phyloP scores from a whole-genome alignment of 2,329 filamentous ascomycete species.

The Colletotrichum kahawae region DNA sequence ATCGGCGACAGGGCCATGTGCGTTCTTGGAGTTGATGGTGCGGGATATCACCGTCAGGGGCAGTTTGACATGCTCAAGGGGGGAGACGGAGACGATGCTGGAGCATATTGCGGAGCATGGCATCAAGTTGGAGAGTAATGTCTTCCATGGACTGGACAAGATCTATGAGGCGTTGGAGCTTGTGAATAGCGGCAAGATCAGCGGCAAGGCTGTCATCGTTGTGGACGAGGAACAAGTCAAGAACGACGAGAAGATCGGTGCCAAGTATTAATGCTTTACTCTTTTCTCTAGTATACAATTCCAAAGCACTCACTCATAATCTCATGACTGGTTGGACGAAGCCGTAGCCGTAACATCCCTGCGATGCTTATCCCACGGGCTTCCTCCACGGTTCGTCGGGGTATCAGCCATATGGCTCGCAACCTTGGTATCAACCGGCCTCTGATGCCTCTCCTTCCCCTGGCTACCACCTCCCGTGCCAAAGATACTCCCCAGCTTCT shows the following conservation, averaged over 20 bases:
- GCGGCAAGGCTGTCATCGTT: constrained; percentile 59
- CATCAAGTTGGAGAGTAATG: constrained; percentile 54
- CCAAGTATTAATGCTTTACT: not conserved
- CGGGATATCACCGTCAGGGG: constrained; percentile 57
- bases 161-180: constrained; percentile 55
- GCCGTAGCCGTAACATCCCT: constrained; percentile 12
- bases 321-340: not conserved
- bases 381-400: constrained; percentile 19
- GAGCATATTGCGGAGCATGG: constrained; percentile 48
- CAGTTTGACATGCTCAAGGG: constrained; percentile 44
- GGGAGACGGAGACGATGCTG: constrained; percentile 52
- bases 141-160: constrained; percentile 56
- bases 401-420: constrained; percentile 17
- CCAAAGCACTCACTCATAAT: fast-evolving
- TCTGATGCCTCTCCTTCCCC: constrained; percentile 9
- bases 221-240: constrained; percentile 49
- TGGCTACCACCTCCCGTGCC: constrained; percentile 27
- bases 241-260: not conserved
- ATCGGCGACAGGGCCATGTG: constrained; percentile 61
- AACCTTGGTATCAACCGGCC: constrained; percentile 16
- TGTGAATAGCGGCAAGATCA: constrained; percentile 56
- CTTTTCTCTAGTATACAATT: not conserved
- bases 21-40: constrained; percentile 54
- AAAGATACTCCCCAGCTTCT: constrained; percentile 27
- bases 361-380: constrained; percentile 20